Evolutionary conservation across 2,329 filamentous ascomycete genomes (phyloP), one percentile per base, ranked within the genome.

Genomic region (Pseudovirgaria hyperparasitica): DNA sequence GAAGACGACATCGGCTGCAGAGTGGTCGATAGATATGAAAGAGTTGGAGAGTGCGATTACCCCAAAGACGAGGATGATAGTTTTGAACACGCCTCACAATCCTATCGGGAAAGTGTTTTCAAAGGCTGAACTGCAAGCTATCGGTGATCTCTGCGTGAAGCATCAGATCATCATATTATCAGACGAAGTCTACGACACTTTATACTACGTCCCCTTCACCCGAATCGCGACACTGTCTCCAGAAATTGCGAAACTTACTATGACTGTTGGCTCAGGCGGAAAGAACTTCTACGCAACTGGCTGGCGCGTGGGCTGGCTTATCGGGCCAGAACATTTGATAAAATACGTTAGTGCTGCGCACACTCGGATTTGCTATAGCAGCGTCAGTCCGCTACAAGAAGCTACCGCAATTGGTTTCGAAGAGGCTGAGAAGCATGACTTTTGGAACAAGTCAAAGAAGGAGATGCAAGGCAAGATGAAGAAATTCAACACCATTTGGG

Each of bases 281-380:
- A 98, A 98, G 69, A 92, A 90, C 63, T 98, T 98, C 57, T 96
- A 96, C 49, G 84, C 82, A 30, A 98, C 90, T 0, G 90, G 90
- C 25, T 98, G 90, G 90, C 76, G 90, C 31, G 86, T 96, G 40
- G 82, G 90, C 29, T 98, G 87, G 75, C 64, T 98, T 19, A 90
- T 96, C 47, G 90, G 90, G 0, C 84, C 82, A 0, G 72, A 82
- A 28, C 72, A 93, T 34, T 64, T 96, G 27, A 85, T 96, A 58
- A 80, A 92, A 50, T 82, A 93, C 50, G 87, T 93, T 18, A 74
- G 81, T 8, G 84, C 84, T 11, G 90, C 90, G 1, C 90, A 98
- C 54, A 96, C 87, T 0, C 73, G 87, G 28, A 96, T 98, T 49
- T 96, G 90, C 65, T 98, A 90, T 62, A 85, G 79, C 26, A 86